These are phyloP conservation scores for Aureobasidium sp. DNA, from an alignment of 2,329 filamentous ascomycete species.

Conservation along the genomic window DNA sequence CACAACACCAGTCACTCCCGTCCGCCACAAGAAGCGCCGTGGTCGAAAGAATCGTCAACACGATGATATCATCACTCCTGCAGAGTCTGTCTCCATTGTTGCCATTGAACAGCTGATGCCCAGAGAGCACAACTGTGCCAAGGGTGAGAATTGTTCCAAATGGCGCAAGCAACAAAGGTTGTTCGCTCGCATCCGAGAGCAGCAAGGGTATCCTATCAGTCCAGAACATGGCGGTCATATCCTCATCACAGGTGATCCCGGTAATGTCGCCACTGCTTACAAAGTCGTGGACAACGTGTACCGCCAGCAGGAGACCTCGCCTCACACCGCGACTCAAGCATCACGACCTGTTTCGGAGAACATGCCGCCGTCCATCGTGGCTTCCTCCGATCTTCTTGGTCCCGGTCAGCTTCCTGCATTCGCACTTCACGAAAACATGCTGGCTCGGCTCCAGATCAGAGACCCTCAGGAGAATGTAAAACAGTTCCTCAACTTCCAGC, in stretches of 20 bases:
- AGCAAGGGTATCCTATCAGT: slow-evolving; percentile 57
- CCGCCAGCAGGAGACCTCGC: slow-evolving; percentile 16
- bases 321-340: slow-evolving; percentile 12
- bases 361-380: slow-evolving; percentile 58
- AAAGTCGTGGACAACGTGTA: slow-evolving; percentile 46
- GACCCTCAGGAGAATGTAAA: slow-evolving; percentile 91
- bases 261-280: slow-evolving; percentile 58
- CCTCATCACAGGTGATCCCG: slow-evolving; percentile 69
- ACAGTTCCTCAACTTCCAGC: slow-evolving; percentile 83
- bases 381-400: slow-evolving; percentile 83
- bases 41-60: slow-evolving; percentile 30
- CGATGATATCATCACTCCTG: slow-evolving; percentile 63
- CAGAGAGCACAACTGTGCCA: slow-evolving; percentile 73
- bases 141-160: slow-evolving; percentile 78
- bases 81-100: slow-evolving; percentile 82
- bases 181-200: slow-evolving; percentile 64
- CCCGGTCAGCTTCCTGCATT: slow-evolving; percentile 56
- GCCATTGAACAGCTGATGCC: slow-evolving; percentile 84
- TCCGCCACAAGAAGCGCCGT: slow-evolving; percentile 28
- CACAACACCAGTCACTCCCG: slow-evolving; percentile 25
- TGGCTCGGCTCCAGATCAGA: slow-evolving; percentile 60
- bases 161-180: slow-evolving; percentile 72
- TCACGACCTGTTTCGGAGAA: slow-evolving; percentile 64
- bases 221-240: slow-evolving; percentile 58
- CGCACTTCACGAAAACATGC: slow-evolving; percentile 60